These are phyloP conservation scores for Remersonia thermophila DNA, from an alignment of 2,329 filamentous ascomycete genomes.

Conservation along the genomic window DNA sequence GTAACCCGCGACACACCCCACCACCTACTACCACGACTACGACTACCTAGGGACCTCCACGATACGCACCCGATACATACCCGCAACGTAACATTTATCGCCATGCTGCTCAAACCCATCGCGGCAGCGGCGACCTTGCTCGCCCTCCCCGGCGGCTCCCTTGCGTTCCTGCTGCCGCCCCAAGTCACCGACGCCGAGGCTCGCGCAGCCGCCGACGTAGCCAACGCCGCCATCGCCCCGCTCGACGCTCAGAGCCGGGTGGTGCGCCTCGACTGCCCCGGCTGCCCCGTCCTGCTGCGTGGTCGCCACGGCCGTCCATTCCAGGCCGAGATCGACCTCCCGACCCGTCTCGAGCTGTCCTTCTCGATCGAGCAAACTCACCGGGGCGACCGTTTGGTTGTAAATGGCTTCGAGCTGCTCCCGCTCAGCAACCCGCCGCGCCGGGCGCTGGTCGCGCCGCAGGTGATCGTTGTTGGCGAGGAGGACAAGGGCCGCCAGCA, in stretches of 20 bases:
- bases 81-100: no score
- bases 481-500: no score
- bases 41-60: no score
- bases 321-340: conserved; percentile 15
- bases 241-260: conserved; percentile 24
- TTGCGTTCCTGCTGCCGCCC: conserved; percentile 44
- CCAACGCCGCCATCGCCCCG: conserved; percentile 28
- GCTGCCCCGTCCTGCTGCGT: conserved; percentile 33
- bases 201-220: conserved; percentile 19
- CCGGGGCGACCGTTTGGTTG: conserved; percentile 33
- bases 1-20: no score
- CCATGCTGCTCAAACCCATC: conserved; percentile 31
- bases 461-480: conserved; percentile 22
- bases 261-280: conserved; percentile 40
- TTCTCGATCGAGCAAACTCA: conserved; percentile 38
- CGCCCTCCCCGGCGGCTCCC: conserved; percentile 19
- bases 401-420: conserved; percentile 52
- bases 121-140: conserved; percentile 31
- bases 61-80: no score
- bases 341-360: conserved; percentile 37
- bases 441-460: conserved; percentile 32
- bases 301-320: conserved; percentile 18
- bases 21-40: neutral
- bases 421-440: conserved; percentile 36
- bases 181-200: conserved; percentile 31